Conservation (phyloP, 2,329 filamentous ascomycete species). For the Nemania sp. region DNA sequence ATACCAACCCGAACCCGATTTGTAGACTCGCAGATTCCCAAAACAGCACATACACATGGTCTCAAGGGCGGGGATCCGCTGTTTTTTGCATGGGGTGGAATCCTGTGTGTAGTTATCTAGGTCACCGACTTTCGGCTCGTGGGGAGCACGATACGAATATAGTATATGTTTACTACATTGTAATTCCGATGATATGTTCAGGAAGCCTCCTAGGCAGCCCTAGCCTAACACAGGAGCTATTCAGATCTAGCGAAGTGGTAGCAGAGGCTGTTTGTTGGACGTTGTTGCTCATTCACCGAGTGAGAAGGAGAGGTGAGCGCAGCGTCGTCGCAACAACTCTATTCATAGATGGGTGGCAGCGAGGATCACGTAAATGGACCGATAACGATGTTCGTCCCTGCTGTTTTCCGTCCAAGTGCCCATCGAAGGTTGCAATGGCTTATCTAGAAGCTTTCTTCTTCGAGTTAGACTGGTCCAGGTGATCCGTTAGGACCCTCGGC, state of each 20-base stretch:
- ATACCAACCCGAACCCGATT: slow-evolving; percentile 9
- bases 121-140: slow-evolving; percentile 7
- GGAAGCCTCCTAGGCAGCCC: background rate
- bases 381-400: slow-evolving; percentile 13
- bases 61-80: slow-evolving; percentile 1
- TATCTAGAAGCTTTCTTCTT: slow-evolving; percentile 45
- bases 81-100: slow-evolving; percentile 23
- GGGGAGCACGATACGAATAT: background rate
- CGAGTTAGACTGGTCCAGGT: slow-evolving; percentile 28
- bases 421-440: slow-evolving; percentile 26
- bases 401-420: background rate
- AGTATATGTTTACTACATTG: background rate
- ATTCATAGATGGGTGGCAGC: slow-evolving; percentile 15
- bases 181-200: background rate
- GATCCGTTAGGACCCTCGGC: slow-evolving; percentile 26
- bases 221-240: no score
- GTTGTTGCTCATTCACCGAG: background rate
- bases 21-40: slow-evolving; percentile 20
- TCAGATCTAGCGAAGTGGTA: background rate
- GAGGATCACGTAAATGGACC: slow-evolving; percentile 17
- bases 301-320: background rate
- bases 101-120: slow-evolving; percentile 4
- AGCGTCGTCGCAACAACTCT: background rate
- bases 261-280: background rate
- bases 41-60: slow-evolving; percentile 15